These are phyloP conservation scores for Xylaria longipes DNA, from an alignment of 495 filamentous ascomycete species.

Conservation along the genomic window DNA sequence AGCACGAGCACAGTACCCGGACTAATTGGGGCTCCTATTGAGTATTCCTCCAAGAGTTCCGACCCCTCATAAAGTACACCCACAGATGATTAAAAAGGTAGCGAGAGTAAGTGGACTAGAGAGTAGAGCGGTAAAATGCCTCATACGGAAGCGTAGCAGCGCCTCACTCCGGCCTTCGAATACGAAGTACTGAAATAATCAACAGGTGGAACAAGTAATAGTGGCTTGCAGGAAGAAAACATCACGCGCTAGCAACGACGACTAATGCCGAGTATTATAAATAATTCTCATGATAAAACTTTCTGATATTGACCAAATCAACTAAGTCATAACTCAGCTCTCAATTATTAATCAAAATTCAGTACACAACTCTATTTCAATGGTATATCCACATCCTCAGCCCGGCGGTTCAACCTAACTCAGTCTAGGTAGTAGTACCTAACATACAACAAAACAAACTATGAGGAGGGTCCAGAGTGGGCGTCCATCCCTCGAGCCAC, in stretches of 20 bases:
- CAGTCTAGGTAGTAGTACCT: background rate
- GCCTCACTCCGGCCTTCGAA: background rate
- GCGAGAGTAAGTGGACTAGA: too few relatives aligned
- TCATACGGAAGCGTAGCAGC: background rate
- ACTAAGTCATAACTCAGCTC: background rate
- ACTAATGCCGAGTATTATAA: background rate
- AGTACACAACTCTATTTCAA: background rate
- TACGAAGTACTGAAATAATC: background rate
- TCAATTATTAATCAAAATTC: background rate
- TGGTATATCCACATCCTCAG: slow-evolving; percentile 18
- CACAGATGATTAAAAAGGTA: background rate
- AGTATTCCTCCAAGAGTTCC: background rate
- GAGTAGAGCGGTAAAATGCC: background rate
- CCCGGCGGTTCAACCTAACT: background rate
- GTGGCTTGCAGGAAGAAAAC: background rate
- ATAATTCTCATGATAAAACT: background rate
- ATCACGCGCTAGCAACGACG: background rate
- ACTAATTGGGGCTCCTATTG: background rate
- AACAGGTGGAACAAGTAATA: background rate
- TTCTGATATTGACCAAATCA: background rate
- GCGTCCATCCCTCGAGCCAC: background rate
- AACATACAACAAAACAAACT: background rate
- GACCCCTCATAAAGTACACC: background rate
- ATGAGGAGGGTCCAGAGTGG: background rate
- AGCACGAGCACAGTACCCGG: background rate